A percentile compares a stretch with the other conserved stretches of the same genome.
These are phyloP conservation scores for Sanghuangporus baumii DNA, from an alignment of 1,284 basidiomycete species.

Conservation along the genomic window DNA sequence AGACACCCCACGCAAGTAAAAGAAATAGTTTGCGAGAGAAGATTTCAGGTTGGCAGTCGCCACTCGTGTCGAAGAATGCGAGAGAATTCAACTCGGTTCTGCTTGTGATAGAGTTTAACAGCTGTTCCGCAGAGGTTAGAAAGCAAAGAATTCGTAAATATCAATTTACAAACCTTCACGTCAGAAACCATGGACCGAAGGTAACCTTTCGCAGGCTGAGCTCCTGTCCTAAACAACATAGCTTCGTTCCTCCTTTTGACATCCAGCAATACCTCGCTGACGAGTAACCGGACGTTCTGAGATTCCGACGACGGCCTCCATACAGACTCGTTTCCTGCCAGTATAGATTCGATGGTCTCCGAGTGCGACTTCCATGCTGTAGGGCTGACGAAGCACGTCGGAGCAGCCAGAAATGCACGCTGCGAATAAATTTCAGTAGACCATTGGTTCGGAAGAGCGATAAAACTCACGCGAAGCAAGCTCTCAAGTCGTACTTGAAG, in stretches of 20 bases:
- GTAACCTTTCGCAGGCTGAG: constrained; percentile 49
- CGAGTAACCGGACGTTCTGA: constrained; percentile 37
- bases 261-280: constrained; percentile 47
- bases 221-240: constrained; percentile 66
- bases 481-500: constrained; percentile 50
- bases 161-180: constrained; percentile 48
- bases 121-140: constrained; percentile 33
- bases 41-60: constrained; percentile 32
- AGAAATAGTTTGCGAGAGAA: constrained; percentile 74
- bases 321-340: constrained; percentile 34
- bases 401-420: constrained; percentile 57
- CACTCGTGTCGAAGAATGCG: constrained; percentile 52
- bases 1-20: constrained; percentile 84
- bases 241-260: constrained; percentile 70
- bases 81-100: constrained; percentile 61
- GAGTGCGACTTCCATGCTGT: constrained; percentile 56
- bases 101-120: constrained; percentile 75
- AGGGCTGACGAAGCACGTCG: constrained; percentile 73
- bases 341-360: constrained; percentile 23
- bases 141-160: neutral
- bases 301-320: constrained; percentile 28
- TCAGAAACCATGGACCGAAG: constrained; percentile 65
- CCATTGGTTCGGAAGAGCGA: neutral
- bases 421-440: constrained; percentile 25
- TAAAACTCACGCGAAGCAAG: constrained; percentile 48